phyloP scores from a whole-genome alignment of 140 eudicot species.

The Flaveria floridana region DNA sequence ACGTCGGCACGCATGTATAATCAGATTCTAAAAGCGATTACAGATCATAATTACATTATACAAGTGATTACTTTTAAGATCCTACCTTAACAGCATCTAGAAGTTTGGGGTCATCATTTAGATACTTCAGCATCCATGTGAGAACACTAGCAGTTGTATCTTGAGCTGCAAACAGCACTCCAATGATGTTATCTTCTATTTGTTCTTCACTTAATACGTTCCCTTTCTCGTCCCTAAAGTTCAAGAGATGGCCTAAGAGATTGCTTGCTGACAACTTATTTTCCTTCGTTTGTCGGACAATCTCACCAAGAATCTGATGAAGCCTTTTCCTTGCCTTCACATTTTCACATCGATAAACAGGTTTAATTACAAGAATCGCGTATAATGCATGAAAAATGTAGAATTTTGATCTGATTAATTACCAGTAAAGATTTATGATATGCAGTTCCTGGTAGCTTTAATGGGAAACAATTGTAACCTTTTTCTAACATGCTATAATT shows the following conservation, averaged over 20 bases:
- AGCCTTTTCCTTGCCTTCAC: slow-evolving; percentile 72
- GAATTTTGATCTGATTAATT: slow-evolving; percentile 16
- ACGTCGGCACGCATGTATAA: background rate
- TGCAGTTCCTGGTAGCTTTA: slow-evolving; percentile 74
- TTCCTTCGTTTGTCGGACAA: slow-evolving; percentile 55
- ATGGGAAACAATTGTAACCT: slow-evolving; percentile 85
- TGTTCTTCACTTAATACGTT: slow-evolving; percentile 53
- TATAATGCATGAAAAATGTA: background rate
- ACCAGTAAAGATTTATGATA: slow-evolving; percentile 70
- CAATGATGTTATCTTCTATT: slow-evolving; percentile 77
- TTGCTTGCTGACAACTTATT: slow-evolving; percentile 42
- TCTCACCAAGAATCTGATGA: slow-evolving; percentile 52
- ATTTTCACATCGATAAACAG: background rate
- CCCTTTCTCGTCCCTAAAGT: slow-evolving; percentile 57
- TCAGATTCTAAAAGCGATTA: background rate
- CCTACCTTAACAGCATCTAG: slow-evolving; percentile 62
- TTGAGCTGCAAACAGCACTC: slow-evolving; percentile 92
- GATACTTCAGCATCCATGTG: slow-evolving; percentile 87
- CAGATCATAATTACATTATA: slow-evolving; percentile 1
- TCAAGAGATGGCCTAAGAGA: slow-evolving; percentile 62
- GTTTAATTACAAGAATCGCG: background rate
- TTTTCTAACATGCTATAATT: slow-evolving; percentile 66
- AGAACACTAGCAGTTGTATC: slow-evolving; percentile 89
- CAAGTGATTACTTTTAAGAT: slow-evolving; percentile 1
- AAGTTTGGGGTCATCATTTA: slow-evolving; percentile 57